These are phyloP conservation scores for Phylloporus sp. DNA, from an alignment of 768 basidiomycete genomes.

Conservation along the genomic window DNA sequence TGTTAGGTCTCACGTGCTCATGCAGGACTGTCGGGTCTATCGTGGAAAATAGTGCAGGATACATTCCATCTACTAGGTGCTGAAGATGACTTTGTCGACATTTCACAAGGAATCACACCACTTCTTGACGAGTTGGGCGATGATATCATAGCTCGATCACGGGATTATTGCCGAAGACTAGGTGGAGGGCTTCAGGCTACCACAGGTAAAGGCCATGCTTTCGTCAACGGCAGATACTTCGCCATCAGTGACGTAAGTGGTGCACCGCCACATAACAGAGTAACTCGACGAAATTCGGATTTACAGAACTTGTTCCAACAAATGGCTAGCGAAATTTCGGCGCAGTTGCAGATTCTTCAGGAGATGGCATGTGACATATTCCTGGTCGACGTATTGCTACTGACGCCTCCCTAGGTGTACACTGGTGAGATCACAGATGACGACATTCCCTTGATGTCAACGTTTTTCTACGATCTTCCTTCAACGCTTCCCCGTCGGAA, in stretches of 20 bases:
- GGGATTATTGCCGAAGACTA: slow-evolving; percentile 55
- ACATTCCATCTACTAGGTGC: slow-evolving; percentile 37
- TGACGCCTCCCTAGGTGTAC: slow-evolving; percentile 44
- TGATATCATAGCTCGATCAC: slow-evolving; percentile 40
- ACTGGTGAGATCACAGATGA: slow-evolving; percentile 51
- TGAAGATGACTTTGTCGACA: slow-evolving; percentile 36
- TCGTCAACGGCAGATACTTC: slow-evolving; percentile 86
- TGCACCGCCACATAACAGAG: too few species aligned
- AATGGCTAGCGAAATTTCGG: slow-evolving; percentile 40
- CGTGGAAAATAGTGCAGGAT: slow-evolving; percentile 41
- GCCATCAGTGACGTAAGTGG: slow-evolving; percentile 59
- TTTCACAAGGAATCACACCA: slow-evolving; percentile 30
- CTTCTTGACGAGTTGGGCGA: slow-evolving; percentile 26
- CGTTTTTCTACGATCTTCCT: slow-evolving; percentile 89
- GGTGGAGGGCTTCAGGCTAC: slow-evolving; percentile 37
- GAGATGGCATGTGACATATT: slow-evolving; percentile 48
- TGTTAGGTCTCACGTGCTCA: slow-evolving; percentile 38
- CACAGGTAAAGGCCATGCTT: slow-evolving; percentile 57
- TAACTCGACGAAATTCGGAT: background rate
- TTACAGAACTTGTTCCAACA: slow-evolving; percentile 25
- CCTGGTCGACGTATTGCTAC: background rate
- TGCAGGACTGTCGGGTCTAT: slow-evolving; percentile 29
- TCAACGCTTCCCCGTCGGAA: slow-evolving; percentile 69
- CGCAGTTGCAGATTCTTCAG: slow-evolving; percentile 65
- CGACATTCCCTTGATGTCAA: slow-evolving; percentile 46